Evolutionary conservation across 2,329 filamentous ascomycete species (phyloP).

Genomic region (Botryotinia narcissicola): DNA sequence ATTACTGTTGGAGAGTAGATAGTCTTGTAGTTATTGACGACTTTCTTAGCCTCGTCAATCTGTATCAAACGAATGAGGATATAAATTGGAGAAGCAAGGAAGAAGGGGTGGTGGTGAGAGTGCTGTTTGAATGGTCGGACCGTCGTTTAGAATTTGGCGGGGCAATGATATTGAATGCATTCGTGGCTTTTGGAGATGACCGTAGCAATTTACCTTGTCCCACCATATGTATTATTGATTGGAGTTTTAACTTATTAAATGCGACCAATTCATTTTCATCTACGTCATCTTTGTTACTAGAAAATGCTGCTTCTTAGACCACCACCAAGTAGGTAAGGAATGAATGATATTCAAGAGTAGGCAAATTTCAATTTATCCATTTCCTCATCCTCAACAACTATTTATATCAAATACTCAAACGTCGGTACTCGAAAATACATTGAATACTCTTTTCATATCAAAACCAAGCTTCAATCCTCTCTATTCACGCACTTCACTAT

Average conservation of each 20-base stretch:
- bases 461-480: background rate
- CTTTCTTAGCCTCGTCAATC: background rate
- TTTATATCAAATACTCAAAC: background rate
- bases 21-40: background rate
- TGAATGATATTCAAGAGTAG: background rate
- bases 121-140: background rate
- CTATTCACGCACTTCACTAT: constrained; percentile 27
- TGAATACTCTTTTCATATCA: background rate
- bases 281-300: constrained; percentile 10
- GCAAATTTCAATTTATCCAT: background rate
- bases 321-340: background rate
- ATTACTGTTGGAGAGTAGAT: background rate
- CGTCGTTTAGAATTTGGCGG: background rate
- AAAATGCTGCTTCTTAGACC: background rate
- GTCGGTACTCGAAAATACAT: background rate
- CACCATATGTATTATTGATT: background rate
- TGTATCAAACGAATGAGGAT: background rate
- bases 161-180: constrained; percentile 17
- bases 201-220: constrained; percentile 4
- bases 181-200: background rate
- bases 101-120: background rate
- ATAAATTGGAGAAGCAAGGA: background rate
- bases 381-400: background rate
- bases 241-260: background rate
- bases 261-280: background rate